Base-by-base conservation (phyloP, 768 basidiomycete species). In the Dacryopinax primogenitus region DNA sequence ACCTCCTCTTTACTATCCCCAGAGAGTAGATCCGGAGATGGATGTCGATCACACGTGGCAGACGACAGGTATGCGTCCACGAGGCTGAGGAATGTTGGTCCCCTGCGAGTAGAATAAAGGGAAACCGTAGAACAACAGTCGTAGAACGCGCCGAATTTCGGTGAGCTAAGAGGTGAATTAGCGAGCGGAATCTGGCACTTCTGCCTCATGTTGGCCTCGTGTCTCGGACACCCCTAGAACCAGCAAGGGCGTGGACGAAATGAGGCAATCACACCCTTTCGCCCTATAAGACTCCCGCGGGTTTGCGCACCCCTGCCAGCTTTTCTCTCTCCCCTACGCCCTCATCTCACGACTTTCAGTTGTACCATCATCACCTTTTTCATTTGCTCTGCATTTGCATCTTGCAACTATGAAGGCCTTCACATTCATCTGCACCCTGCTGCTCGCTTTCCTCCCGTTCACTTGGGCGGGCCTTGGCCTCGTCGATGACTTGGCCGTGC, bases 401-500 rank as follows among this genome's bases (percentile, higher is more conserved):
- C n/a, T n/a, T 30, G 21, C 33, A 28, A 65, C 9, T 30, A 58
- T 58, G 51, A 58, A 58, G 51, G 26, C 44, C 30, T 30, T 34
- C 7, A n/a, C 36, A 3, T 23, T 44, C 39, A 23, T 63, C 39
- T 18, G 16, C 61, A 23, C 63, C 36, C 1, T n/a, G 36, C 12
- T 63, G 30, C 30, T 63, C 61, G 39, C 18, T 33, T 62, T 62
- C 62, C 16, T 66, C 0, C 61, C 62, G 13, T 34, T 66, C 33
- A 39, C 32, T n/a, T n/a, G n/a, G n/a, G 13, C 33, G 62, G 33
- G 33, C 30, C 51, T 15, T 58, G 26, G 11, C 51, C 51, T 26
- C 28, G 34, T 63, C 13, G 34, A 47, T 32, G 61, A 62, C 11
- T 63, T 65, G 37, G 30, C 61, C 41, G 58, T 67, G n/a, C 63